phyloP scores from a whole-genome alignment of 192 early-diverging fungal species.

The Chytriomyces confervae region DNA sequence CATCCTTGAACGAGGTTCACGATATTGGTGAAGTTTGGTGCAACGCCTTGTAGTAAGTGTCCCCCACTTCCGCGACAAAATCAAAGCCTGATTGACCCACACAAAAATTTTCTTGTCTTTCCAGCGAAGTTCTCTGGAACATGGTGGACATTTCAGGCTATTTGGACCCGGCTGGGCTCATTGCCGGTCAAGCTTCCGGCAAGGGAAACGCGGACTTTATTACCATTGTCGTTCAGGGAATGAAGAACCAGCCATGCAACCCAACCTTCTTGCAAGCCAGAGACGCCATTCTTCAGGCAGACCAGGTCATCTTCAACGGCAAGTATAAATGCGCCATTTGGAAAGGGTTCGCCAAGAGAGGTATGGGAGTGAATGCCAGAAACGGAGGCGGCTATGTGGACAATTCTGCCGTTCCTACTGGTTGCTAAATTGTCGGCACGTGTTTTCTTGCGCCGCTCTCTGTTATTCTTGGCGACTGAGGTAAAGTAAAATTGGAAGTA shows the following conservation, averaged over 20 bases:
- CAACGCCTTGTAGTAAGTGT: slow-evolving; percentile 30
- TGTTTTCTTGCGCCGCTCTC: no score
- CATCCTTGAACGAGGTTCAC: slow-evolving; percentile 54
- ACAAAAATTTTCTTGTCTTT: slow-evolving; percentile 46
- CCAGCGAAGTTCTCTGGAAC: slow-evolving; percentile 73
- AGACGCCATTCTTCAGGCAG: slow-evolving; percentile 52
- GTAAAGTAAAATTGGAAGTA: no score
- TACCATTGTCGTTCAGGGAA: slow-evolving; percentile 51
- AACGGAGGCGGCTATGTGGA: background rate
- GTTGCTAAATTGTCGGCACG: background rate
- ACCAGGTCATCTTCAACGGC: slow-evolving; percentile 43
- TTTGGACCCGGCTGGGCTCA: slow-evolving; percentile 14
- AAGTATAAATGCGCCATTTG: slow-evolving; percentile 53
- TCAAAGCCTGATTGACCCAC: no score
- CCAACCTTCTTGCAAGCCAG: slow-evolving; percentile 55
- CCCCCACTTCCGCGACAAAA: no score
- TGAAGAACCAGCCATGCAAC: slow-evolving; percentile 58
- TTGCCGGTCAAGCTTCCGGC: slow-evolving; percentile 32
- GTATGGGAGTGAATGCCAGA: slow-evolving; percentile 65
- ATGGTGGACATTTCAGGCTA: slow-evolving; percentile 49
- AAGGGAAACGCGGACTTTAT: slow-evolving; percentile 45
- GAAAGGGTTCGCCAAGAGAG: slow-evolving; percentile 81
- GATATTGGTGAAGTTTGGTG: slow-evolving; percentile 68
- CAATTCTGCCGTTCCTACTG: slow-evolving; percentile 25
- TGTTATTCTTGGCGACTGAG: no score